Evolutionary conservation across 176 grass and related monocot species (phyloP).

Genomic region (Puya raimondii): DNA sequence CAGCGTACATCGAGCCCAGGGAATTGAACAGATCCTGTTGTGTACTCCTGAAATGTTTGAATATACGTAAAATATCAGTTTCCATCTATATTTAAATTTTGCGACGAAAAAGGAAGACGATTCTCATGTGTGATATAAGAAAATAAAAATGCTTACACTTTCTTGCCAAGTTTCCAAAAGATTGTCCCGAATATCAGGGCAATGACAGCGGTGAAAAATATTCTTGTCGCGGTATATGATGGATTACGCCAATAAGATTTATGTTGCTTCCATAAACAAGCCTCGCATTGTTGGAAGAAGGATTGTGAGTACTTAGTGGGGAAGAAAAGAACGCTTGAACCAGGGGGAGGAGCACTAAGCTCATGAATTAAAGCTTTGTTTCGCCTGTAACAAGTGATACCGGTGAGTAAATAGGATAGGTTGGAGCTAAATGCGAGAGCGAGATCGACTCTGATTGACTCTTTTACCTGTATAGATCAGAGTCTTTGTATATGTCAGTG

Average conservation of each 20-base stretch:
- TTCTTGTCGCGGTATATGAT: constrained; percentile 61
- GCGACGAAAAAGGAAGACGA: constrained; percentile 4
- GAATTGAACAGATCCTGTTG: constrained; percentile 39
- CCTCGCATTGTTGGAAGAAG: constrained; percentile 42
- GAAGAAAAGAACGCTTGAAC: constrained; percentile 63
- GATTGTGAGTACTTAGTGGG: constrained; percentile 41
- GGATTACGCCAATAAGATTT: constrained; percentile 84
- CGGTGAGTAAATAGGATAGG: constrained; percentile 10
- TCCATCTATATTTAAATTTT: constrained; percentile 6
- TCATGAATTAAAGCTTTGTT: constrained; percentile 55
- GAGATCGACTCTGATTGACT: not conserved
- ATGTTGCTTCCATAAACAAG: constrained; percentile 75
- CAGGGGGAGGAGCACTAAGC: constrained; percentile 52
- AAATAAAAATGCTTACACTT: constrained; percentile 29
- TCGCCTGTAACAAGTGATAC: constrained; percentile 33
- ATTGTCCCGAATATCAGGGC: constrained; percentile 50
- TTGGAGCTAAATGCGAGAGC: not conserved
- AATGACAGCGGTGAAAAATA: constrained; percentile 46
- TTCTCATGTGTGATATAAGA: not conserved
- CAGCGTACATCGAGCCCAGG: constrained; percentile 65
- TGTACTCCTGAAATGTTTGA: constrained; percentile 31
- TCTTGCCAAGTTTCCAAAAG: constrained; percentile 73
- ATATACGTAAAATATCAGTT: not conserved
- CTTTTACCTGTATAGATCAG: constrained; percentile 52
- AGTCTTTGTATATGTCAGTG: constrained; percentile 51